These are phyloP conservation scores for Lepidium didymum DNA, from an alignment of 345 rosid species.

Conservation along the genomic window DNA sequence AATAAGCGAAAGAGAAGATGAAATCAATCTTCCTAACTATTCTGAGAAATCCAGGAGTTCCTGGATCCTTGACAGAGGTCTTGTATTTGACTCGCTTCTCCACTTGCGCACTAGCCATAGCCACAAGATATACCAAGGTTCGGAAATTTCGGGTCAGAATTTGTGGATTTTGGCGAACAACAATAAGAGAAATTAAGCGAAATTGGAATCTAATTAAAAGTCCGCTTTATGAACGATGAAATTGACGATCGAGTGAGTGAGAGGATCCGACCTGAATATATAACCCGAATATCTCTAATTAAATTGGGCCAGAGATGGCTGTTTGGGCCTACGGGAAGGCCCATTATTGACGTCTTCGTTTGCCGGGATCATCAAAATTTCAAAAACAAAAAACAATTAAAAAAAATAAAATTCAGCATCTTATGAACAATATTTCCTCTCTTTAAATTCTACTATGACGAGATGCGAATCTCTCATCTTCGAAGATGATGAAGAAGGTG, in stretches of 20 bases:
- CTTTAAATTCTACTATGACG: neutral
- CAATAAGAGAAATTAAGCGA: neutral
- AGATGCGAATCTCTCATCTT: neutral
- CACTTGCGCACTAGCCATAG: slow-evolving; percentile 51
- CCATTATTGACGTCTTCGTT: neutral
- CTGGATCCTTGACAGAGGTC: slow-evolving; percentile 68
- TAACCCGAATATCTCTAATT: too few species aligned
- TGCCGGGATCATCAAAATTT: neutral
- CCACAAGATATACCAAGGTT: neutral
- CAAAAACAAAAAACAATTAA: neutral
- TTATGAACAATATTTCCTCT: neutral
- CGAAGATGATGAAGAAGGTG: neutral
- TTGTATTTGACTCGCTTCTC: slow-evolving; percentile 69
- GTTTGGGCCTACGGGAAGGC: neutral
- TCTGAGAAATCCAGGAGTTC: slow-evolving; percentile 64
- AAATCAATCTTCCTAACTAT: slow-evolving; percentile 31
- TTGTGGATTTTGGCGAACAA: neutral
- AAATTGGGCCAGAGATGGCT: neutral
- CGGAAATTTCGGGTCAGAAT: neutral
- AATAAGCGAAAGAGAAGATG: neutral
- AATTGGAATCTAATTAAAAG: neutral
- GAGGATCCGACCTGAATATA: neutral
- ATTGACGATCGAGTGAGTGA: neutral
- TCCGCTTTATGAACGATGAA: neutral
- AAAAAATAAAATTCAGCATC: neutral